Conservation (phyloP, 371 early-diverging fungal genomes). For the Mortierella sp. region DNA sequence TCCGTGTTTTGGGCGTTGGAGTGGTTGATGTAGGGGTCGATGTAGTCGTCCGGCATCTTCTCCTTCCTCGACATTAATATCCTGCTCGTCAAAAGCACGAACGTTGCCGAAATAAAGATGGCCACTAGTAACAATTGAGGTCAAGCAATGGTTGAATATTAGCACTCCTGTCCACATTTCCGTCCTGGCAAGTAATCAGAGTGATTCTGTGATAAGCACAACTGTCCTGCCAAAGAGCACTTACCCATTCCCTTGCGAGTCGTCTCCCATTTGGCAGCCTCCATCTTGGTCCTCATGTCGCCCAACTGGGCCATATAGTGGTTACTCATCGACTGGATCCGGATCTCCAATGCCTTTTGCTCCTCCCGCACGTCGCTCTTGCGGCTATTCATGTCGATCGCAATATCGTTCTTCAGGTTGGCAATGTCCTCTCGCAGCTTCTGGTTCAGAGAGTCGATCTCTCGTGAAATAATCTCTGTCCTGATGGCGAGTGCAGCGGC, state of each 20-base stretch:
- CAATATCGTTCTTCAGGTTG: conserved; percentile 86
- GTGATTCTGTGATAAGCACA: background rate
- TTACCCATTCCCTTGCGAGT: conserved; percentile 81
- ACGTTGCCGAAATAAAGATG: conserved; percentile 49
- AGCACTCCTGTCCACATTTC: background rate
- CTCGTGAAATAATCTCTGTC: conserved; percentile 79
- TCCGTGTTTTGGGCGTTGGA: conserved; percentile 39
- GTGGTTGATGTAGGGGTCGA: conserved; percentile 57
- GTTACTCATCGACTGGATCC: conserved; percentile 89
- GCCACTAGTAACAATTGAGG: conserved; percentile 21
- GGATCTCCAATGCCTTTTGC: conserved; percentile 84
- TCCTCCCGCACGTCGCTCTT: conserved; percentile 88
- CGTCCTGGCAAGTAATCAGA: background rate
- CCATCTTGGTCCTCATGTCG: conserved; percentile 89
- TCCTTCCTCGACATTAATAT: conserved; percentile 46
- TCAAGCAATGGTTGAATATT: background rate
- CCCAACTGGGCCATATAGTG: conserved; percentile 85
- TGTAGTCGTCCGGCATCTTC: conserved; percentile 50
- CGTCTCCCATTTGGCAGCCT: conserved; percentile 87
- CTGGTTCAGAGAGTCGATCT: conserved; percentile 84
- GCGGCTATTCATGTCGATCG: conserved; percentile 91
- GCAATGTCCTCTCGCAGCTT: conserved; percentile 82
- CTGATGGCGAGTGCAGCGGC: conserved; percentile 83
- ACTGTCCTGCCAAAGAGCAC: background rate
- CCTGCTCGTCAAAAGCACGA: conserved; percentile 53